Conservation (phyloP, 306 rosid species). For the Inga oerstediana region DNA sequence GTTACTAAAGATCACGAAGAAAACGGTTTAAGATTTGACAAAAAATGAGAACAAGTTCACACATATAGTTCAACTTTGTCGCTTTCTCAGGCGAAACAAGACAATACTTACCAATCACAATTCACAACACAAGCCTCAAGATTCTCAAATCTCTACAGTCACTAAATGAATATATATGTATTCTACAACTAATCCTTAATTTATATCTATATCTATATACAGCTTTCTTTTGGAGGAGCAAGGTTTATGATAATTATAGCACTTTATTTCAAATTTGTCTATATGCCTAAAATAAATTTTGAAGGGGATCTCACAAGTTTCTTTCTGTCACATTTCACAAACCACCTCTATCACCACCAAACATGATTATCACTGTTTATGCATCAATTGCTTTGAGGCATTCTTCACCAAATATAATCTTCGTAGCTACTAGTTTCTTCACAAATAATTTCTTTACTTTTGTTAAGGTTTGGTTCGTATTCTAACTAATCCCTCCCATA, state of each 20-base stretch:
- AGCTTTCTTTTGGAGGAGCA: background rate
- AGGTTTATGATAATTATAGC: background rate
- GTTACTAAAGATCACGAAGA: background rate
- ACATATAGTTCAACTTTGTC: slow-evolving; percentile 1
- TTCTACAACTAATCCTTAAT: background rate
- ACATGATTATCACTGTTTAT: background rate
- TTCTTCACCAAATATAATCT: background rate
- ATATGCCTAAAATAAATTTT: background rate
- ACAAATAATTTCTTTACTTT: background rate
- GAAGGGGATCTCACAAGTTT: background rate
- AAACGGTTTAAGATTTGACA: slow-evolving; percentile 8
- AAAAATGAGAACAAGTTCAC: slow-evolving; percentile 17
- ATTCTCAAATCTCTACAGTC: slow-evolving; percentile 34
- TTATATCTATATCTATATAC: background rate
- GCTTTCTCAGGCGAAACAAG: background rate
- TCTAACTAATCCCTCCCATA: too few relatives aligned
- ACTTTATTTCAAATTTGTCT: background rate
- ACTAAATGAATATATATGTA: background rate
- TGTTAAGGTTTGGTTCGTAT: too few relatives aligned
- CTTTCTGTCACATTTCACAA: background rate
- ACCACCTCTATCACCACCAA: background rate
- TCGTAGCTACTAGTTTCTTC: background rate
- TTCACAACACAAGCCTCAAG: slow-evolving; percentile 16
- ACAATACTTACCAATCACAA: slow-evolving; percentile 29
- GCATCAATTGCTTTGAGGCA: background rate